Evolutionary conservation across 352 stramenopile genomes (phyloP).

Genomic region (Pythium sp.): DNA sequence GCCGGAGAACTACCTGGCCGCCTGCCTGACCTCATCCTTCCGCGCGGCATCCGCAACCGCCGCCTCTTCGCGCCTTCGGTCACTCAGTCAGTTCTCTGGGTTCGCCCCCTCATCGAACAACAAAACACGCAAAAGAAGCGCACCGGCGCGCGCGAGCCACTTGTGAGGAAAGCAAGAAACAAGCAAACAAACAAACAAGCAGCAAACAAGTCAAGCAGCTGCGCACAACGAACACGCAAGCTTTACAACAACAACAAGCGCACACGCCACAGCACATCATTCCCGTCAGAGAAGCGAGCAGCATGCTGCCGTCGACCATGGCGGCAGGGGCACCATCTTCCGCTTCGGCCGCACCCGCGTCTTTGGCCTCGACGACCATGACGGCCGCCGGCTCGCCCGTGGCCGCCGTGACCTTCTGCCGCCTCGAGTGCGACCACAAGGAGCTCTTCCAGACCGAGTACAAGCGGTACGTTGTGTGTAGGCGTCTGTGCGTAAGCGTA

Average conservation of each 20-base stretch:
- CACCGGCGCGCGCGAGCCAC: not conserved
- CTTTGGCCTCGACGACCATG: not conserved
- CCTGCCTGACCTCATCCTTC: not conserved
- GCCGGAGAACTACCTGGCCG: not conserved
- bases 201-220: too few species aligned
- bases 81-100: not conserved
- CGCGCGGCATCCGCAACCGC: not conserved
- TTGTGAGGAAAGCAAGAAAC: not conserved
- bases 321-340: not conserved
- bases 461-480: constrained; percentile 37
- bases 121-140: not conserved
- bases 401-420: constrained; percentile 42
- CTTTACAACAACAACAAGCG: not conserved
- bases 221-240: not conserved
- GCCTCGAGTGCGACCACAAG: constrained; percentile 58
- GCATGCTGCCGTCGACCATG: constrained; percentile 5
- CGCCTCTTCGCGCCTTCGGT: not conserved
- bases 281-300: not conserved
- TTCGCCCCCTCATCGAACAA: constrained; percentile 8
- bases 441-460: constrained; percentile 67
- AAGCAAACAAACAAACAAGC: not conserved
- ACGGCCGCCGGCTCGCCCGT: constrained; percentile 18
- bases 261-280: not conserved
- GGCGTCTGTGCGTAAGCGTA: not conserved
- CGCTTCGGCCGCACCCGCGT: too few species aligned